Base-by-base conservation (phyloP, 495 filamentous ascomycete species). In the Neurospora terricola region DNA sequence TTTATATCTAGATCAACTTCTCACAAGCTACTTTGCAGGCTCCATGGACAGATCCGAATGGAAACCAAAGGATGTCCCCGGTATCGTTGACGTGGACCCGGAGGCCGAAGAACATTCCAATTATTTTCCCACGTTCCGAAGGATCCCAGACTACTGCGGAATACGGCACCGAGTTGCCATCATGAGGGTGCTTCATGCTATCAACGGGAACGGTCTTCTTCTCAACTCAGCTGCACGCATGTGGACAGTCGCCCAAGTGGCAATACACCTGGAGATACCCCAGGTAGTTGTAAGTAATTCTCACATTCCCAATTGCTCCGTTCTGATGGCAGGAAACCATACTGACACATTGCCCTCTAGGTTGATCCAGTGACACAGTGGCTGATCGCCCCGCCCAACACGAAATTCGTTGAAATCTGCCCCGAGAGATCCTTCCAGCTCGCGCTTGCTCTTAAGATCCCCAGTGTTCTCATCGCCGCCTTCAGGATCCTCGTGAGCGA, bases 141-240 rank as follows among this genome's bases (percentile, higher is more conserved):
- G 71, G 30, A 79, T 84, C 14, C 77, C 80, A 2, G 89, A 91
- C 75, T 91, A 91, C 76, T 90, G 88, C 27, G 84, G 84, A 0
- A 81, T 86, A 38, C 86, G 90, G 7, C 90, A 91, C 77, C 83
- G 87, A 10, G 85, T 82, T n/a, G 85, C 86, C 37, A 89, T 91
- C 18, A 83, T 90, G 43, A 84, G 89, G 11, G 79, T 91, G 5
- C 80, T 92, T 14, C 80, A 83, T 72, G 84, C 82, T 37, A 81
- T 91, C 38, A 81, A 87, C 69, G 86, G 85, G 16, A 70, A 84
- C 0, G 80, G 82, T 54, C 81, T 88, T 1, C 78, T 82, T 3
- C 78, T 92, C n/a, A 86, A 91, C 75, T 91, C 90, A 0, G 89
- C 90, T n/a, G 82, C 86, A 43, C 89, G 90, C 36, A 77, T 90